These are phyloP conservation scores for Bruguiera hainesii DNA, from an alignment of 441 rosid genomes.

Conservation along the genomic window DNA sequence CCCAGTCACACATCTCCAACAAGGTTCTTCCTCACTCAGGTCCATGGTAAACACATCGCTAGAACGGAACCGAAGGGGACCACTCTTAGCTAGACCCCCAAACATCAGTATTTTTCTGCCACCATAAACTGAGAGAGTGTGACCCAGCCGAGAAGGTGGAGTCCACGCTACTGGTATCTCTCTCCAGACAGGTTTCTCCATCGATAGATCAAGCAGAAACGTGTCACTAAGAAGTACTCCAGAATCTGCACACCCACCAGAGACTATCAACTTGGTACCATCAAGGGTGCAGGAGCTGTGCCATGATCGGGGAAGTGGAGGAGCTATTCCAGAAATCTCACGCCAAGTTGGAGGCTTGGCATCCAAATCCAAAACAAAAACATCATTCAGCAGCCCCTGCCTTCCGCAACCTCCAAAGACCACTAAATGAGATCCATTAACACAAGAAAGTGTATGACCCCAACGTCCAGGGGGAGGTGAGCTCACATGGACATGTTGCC, in stretches of 20 bases:
- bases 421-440: slow-evolving; percentile 83
- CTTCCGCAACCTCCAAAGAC: slow-evolving; percentile 97
- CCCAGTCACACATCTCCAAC: slow-evolving; percentile 80
- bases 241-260: slow-evolving; percentile 97
- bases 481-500: slow-evolving; percentile 89
- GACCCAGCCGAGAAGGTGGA: slow-evolving; percentile 93
- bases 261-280: slow-evolving; percentile 88
- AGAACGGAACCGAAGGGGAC: slow-evolving; percentile 85
- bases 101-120: slow-evolving; percentile 89
- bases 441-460: slow-evolving; percentile 95
- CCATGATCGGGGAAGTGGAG: slow-evolving; percentile 96
- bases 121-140: slow-evolving; percentile 80
- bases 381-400: slow-evolving; percentile 89
- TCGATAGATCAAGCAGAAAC: slow-evolving; percentile 80
- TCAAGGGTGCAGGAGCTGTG: slow-evolving; percentile 98
- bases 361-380: slow-evolving; percentile 84
- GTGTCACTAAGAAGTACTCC: slow-evolving; percentile 94
- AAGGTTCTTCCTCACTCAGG: slow-evolving; percentile 82
- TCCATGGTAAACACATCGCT: slow-evolving; percentile 94
- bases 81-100: slow-evolving; percentile 90
- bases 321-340: slow-evolving; percentile 86
- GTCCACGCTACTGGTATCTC: slow-evolving; percentile 92
- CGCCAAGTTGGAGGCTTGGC: slow-evolving; percentile 93
- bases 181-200: slow-evolving; percentile 88
- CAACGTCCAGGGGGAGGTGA: slow-evolving; percentile 99